Conservation (phyloP, 2,329 filamentous ascomycete species). For the Trichoderma sp. region DNA sequence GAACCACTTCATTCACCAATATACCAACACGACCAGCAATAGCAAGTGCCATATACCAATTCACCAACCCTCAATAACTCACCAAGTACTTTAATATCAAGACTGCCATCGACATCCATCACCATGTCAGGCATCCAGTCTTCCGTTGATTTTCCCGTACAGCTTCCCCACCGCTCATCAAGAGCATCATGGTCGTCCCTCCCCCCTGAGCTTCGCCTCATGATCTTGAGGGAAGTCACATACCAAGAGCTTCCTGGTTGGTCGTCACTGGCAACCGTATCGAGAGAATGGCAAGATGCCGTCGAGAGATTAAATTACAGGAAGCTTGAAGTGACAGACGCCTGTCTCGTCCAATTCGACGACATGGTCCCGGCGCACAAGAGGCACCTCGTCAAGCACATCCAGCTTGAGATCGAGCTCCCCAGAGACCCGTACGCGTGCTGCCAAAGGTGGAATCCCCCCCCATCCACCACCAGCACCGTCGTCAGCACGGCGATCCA, state of each 20-base stretch:
- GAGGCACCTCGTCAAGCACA: conserved; percentile 28
- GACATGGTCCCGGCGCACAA: conserved; percentile 18
- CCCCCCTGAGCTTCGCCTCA: conserved; percentile 32
- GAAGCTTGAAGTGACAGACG: conserved; percentile 26
- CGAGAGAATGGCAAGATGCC: conserved; percentile 35
- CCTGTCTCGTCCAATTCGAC: conserved; percentile 28
- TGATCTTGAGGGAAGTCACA: conserved; percentile 31
- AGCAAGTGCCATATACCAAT: background rate
- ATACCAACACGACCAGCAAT: background rate
- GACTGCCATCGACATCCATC: background rate
- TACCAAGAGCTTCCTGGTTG: conserved; percentile 31
- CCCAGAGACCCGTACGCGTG: conserved; percentile 25
- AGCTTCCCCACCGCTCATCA: background rate
- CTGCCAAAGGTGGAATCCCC: conserved; percentile 19
- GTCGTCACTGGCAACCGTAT: conserved; percentile 33
- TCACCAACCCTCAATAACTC: background rate
- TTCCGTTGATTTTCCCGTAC: background rate
- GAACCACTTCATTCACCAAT: background rate
- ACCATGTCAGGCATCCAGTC: background rate
- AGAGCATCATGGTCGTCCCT: conserved; percentile 22
- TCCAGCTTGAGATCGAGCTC: conserved; percentile 32
- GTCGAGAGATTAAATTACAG: conserved; percentile 32
- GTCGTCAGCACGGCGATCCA: conserved; percentile 25
- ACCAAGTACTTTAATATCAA: background rate
- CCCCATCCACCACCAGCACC: background rate